Evolutionary conservation across 2,329 filamentous ascomycete species (phyloP).

Genomic region (Pyrenophora teres): DNA sequence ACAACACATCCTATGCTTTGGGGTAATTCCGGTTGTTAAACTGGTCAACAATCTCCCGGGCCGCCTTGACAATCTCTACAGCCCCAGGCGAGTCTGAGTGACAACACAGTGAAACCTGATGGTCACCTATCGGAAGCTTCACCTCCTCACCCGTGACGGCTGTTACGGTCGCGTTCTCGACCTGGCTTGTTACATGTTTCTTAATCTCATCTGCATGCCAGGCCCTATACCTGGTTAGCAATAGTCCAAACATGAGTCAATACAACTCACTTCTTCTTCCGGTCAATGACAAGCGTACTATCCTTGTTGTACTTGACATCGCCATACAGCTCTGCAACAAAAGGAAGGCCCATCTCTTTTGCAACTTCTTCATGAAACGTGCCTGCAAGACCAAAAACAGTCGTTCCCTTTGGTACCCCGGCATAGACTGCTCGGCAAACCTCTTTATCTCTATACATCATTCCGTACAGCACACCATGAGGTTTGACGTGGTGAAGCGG

Average conservation of each 20-base stretch:
- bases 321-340: constrained; percentile 60
- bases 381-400: constrained; percentile 61
- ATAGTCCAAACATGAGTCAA: not conserved
- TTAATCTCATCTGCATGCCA: constrained; percentile 51
- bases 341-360: constrained; percentile 58
- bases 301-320: constrained; percentile 62
- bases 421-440: constrained; percentile 59
- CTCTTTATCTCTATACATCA: constrained; percentile 59
- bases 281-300: constrained; percentile 59
- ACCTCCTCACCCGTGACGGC: constrained; percentile 51
- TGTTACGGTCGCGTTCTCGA: constrained; percentile 48
- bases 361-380: constrained; percentile 61
- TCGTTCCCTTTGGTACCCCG: constrained; percentile 57
- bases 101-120: constrained; percentile 52
- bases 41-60: constrained; percentile 49
- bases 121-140: constrained; percentile 49
- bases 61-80: constrained; percentile 51
- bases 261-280: constrained; percentile 58
- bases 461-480: constrained; percentile 64
- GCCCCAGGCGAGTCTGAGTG: constrained; percentile 53
- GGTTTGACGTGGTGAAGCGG: constrained; percentile 66
- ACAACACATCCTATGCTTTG: not conserved
- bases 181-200: constrained; percentile 48
- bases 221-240: constrained; percentile 29
- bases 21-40: constrained; percentile 42